These are phyloP conservation scores for Nicotiana rustica DNA, from an alignment of 305 asterid genomes.

Conservation along the genomic window DNA sequence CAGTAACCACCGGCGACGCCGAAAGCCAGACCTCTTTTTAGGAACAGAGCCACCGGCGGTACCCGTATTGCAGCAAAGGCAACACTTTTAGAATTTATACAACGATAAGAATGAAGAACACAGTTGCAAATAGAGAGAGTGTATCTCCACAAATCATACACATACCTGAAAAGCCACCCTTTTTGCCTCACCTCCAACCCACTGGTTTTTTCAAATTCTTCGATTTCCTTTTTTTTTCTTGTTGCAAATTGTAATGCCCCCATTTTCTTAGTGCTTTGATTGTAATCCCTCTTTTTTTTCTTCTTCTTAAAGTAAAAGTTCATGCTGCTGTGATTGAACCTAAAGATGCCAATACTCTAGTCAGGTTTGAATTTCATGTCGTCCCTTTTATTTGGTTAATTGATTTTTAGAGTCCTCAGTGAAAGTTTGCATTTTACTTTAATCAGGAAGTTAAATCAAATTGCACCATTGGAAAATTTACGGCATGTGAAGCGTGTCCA, in stretches of 20 bases:
- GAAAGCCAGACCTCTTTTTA: too few relatives aligned
- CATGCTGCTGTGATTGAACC: conserved; percentile 77
- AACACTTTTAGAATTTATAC: too few relatives aligned
- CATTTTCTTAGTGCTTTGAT: background rate
- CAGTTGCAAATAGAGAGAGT: background rate
- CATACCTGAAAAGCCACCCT: conserved; percentile 67
- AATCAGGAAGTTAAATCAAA: conserved; percentile 72
- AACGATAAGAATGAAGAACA: too few relatives aligned
- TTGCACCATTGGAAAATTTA: conserved; percentile 83
- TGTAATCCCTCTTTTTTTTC: conserved; percentile 10
- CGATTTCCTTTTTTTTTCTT: background rate
- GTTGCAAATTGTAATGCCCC: background rate
- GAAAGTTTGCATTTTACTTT: background rate
- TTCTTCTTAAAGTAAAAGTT: conserved; percentile 53
- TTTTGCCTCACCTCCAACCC: conserved; percentile 71
- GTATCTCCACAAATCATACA: conserved; percentile 54
- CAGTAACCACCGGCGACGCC: too few relatives aligned
- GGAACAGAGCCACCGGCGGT: too few relatives aligned
- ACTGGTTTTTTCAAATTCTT: conserved; percentile 56
- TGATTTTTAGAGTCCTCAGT: background rate
- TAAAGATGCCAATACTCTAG: conserved; percentile 68
- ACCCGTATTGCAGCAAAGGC: too few relatives aligned
- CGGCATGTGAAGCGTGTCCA: conserved; percentile 88
- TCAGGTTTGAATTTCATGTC: conserved; percentile 49
- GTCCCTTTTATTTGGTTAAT: background rate